A percentile compares a stretch with the other conserved stretches of the same genome.
Evolutionary conservation across 495 filamentous ascomycete species (phyloP).

Genomic region (Aspergillus steynii): DNA sequence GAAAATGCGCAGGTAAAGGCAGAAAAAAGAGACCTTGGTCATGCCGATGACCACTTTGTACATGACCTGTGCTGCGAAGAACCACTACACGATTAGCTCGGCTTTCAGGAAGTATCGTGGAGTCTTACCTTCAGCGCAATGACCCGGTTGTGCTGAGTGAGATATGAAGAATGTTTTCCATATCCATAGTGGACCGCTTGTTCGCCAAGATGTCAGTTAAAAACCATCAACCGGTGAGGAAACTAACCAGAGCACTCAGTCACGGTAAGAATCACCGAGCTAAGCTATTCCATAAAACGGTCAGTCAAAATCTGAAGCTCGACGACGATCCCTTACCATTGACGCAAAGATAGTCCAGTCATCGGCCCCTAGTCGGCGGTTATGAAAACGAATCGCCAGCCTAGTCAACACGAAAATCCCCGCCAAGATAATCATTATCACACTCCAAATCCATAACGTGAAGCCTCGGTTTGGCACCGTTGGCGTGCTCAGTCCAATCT

Average conservation of each 20-base stretch:
- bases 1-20: conserved; percentile 26
- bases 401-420: conserved; percentile 5
- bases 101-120: not conserved
- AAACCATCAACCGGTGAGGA: not conserved
- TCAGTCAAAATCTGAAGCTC: not conserved
- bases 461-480: conserved; percentile 1
- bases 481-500: conserved; percentile 5
- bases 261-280: not conserved
- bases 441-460: conserved; percentile 7
- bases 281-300: not conserved
- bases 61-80: conserved; percentile 17
- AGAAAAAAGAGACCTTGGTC: conserved; percentile 20
- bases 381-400: not conserved
- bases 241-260: conserved; percentile 4
- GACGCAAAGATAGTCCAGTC: conserved; percentile 9
- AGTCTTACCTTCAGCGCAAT: conserved; percentile 11
- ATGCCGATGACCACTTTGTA: conserved; percentile 22
- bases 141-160: not conserved
- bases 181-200: conserved; percentile 9
- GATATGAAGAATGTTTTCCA: conserved; percentile 9
- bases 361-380: conserved; percentile 1
- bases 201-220: not conserved
- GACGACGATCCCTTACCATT: conserved; percentile 1
- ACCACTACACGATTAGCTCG: conserved; percentile 14
- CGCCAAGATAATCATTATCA: conserved; percentile 4